These are phyloP conservation scores for Plasmodium ovale DNA, from an alignment of 169 alveolate species.

Conservation along the genomic window DNA sequence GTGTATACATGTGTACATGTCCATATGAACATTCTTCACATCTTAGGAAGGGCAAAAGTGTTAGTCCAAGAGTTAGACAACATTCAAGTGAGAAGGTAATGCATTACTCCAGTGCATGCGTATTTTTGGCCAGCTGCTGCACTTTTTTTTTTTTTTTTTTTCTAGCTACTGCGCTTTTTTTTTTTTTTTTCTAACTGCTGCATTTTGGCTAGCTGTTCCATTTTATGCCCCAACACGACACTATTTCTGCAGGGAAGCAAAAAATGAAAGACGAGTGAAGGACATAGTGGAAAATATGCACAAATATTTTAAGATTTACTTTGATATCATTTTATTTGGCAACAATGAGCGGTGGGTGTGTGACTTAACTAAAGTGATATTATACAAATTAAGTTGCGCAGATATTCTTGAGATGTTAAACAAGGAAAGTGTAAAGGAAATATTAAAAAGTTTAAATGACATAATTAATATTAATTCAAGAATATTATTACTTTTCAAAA, in stretches of 20 bases:
- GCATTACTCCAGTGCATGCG: no score
- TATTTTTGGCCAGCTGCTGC: not conserved
- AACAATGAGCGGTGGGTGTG: not conserved
- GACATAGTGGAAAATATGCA: conserved; percentile 29
- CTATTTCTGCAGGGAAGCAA: conserved; percentile 3
- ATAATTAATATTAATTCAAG: conserved; percentile 23
- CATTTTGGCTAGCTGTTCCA: not conserved
- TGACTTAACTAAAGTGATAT: conserved; percentile 37
- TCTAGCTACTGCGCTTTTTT: no score
- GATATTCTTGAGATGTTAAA: conserved; percentile 24
- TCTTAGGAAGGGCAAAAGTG: not conserved
- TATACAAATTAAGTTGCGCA: conserved; percentile 19
- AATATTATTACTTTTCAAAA: conserved; percentile 16
- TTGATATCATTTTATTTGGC: conserved; percentile 5
- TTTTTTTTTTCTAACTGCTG: not conserved
- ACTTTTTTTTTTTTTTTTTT: not conserved
- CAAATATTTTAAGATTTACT: conserved; percentile 44
- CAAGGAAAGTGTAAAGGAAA: conserved; percentile 59
- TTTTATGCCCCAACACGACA: not conserved
- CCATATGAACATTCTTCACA: not conserved
- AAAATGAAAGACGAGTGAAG: not conserved
- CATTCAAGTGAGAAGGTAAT: not conserved
- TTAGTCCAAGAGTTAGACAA: conserved; percentile 18
- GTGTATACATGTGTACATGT: no score
- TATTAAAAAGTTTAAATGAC: conserved; percentile 26